Evolutionary conservation across 2,329 filamentous ascomycete genomes (phyloP).

Genomic region (Colletotrichum sp.): DNA sequence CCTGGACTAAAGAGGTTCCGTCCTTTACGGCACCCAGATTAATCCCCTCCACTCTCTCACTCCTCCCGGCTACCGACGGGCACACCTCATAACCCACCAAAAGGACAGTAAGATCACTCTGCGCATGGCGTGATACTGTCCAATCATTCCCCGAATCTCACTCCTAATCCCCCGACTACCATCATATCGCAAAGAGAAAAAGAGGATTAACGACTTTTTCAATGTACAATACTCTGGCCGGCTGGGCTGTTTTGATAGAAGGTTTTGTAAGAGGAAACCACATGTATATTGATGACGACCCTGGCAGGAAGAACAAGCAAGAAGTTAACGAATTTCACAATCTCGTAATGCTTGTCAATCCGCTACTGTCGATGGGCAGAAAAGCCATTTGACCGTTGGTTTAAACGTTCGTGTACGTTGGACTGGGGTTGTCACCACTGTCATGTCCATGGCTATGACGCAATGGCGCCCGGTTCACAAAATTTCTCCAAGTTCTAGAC

Average conservation of each 20-base stretch:
- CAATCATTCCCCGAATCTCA: neutral
- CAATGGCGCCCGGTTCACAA: neutral
- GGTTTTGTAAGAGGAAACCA: conserved; percentile 41
- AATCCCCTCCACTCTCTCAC: neutral
- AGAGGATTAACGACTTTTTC: conserved; percentile 25
- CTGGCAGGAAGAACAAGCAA: conserved; percentile 14
- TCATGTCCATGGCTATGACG: neutral
- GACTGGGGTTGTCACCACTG: neutral
- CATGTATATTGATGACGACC: conserved; percentile 22
- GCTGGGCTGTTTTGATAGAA: conserved; percentile 42
- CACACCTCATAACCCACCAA: neutral
- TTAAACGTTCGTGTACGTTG: neutral
- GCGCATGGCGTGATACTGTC: neutral
- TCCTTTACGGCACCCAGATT: neutral
- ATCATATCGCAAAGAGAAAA: conserved; percentile 10
- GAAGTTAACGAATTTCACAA: conserved; percentile 1
- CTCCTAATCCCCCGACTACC: conserved; percentile 8
- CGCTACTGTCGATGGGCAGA: neutral
- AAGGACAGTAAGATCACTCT: conserved; percentile 2
- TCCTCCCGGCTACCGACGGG: neutral
- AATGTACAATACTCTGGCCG: conserved; percentile 45
- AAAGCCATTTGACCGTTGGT: neutral
- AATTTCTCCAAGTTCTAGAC: neutral
- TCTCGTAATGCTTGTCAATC: neutral
- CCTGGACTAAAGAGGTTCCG: conserved; percentile 51